Evolutionary conservation across 2,329 filamentous ascomycete species (phyloP).

Genomic region (Neofusicoccum parvum): DNA sequence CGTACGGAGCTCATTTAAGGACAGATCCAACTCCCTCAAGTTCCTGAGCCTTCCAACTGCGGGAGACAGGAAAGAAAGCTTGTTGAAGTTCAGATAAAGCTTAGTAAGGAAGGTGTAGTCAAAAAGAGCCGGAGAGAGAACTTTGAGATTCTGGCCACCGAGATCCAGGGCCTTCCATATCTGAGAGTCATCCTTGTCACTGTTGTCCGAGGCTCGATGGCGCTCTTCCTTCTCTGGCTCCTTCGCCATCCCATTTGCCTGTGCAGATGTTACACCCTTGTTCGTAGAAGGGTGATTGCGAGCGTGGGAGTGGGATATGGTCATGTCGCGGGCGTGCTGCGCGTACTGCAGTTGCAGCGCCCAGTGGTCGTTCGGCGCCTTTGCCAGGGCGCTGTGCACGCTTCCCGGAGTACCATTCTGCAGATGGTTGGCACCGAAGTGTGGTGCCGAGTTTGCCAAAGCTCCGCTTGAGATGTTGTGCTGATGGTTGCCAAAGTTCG

Average conservation of each 20-base stretch:
- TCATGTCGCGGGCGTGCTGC: conserved; percentile 70
- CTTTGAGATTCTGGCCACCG: conserved; percentile 90
- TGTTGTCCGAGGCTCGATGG: conserved; percentile 64
- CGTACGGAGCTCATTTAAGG: conserved; percentile 79
- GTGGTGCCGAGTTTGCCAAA: conserved; percentile 65
- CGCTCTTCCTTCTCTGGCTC: conserved; percentile 59
- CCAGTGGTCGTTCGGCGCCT: conserved; percentile 74
- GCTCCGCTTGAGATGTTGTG: conserved; percentile 63
- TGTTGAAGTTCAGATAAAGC: conserved; percentile 92
- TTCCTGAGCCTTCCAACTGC: conserved; percentile 81
- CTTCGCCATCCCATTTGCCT: conserved; percentile 52
- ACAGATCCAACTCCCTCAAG: conserved; percentile 81
- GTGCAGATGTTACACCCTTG: conserved; percentile 61
- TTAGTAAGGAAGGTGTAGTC: conserved; percentile 85
- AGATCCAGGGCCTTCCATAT: conserved; percentile 94
- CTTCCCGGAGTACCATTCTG: conserved; percentile 61
- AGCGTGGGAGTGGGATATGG: conserved; percentile 75
- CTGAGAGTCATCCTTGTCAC: conserved; percentile 55
- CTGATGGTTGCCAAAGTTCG: conserved; percentile 58
- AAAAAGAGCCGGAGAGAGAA: conserved; percentile 78
- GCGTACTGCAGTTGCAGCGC: conserved; percentile 80
- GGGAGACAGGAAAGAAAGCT: conserved; percentile 76
- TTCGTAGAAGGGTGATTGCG: conserved; percentile 71
- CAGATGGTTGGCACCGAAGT: conserved; percentile 61
- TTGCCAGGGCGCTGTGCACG: conserved; percentile 58